Evolutionary conservation across 257 asterid species (phyloP).

Genomic region (Ajuga chamaepitys): DNA sequence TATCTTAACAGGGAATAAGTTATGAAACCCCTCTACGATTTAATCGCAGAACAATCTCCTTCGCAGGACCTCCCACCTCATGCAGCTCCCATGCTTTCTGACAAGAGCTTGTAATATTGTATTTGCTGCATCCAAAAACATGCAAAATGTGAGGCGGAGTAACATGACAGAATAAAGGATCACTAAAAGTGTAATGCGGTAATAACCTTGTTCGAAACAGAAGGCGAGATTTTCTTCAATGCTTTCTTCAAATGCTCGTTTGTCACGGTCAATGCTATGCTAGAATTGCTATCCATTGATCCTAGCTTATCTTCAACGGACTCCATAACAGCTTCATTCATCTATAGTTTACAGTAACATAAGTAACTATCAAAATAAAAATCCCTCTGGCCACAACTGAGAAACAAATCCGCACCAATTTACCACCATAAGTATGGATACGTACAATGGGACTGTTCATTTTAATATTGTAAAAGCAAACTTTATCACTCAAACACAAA

Average conservation of each 20-base stretch:
- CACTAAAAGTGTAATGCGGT: background rate
- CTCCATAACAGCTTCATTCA: constrained; percentile 59
- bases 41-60: background rate
- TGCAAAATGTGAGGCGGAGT: background rate
- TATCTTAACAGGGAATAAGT: too few species aligned
- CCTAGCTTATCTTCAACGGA: constrained; percentile 45
- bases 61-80: constrained; percentile 3
- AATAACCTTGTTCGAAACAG: constrained; percentile 58
- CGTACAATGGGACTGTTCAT: background rate
- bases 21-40: too few species aligned
- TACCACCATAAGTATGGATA: too few species aligned
- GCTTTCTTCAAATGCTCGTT: constrained; percentile 52
- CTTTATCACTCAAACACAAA: background rate
- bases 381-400: background rate
- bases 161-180: background rate
- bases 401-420: too few species aligned
- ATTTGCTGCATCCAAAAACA: constrained; percentile 55
- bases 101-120: constrained; percentile 36
- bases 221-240: constrained; percentile 49
- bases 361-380: background rate
- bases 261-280: constrained; percentile 36
- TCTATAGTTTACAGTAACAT: constrained; percentile 19
- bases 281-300: constrained; percentile 10
- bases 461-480: background rate
- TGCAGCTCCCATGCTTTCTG: constrained; percentile 31